These are phyloP conservation scores for Coniochaeta prunicola DNA, from an alignment of 2,329 filamentous ascomycete species.

Conservation along the genomic window DNA sequence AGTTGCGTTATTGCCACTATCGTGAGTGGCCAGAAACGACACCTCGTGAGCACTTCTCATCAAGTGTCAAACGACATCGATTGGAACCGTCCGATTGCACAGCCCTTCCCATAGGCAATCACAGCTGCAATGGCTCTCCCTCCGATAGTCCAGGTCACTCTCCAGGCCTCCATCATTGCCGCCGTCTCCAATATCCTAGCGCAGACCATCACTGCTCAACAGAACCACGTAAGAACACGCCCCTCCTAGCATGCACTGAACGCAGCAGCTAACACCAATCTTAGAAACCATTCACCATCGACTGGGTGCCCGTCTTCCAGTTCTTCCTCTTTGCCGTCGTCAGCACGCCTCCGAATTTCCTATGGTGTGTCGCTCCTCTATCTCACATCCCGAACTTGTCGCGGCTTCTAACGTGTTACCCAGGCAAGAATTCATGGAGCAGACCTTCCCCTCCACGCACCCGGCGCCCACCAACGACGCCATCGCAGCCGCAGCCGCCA, in stretches of 20 bases:
- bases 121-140: conserved; percentile 29
- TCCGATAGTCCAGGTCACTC: conserved; percentile 50
- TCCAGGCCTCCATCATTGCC: conserved; percentile 60
- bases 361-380: conserved; percentile 51
- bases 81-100: too few species aligned
- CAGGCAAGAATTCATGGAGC: conserved; percentile 71
- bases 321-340: conserved; percentile 70
- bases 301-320: conserved; percentile 63
- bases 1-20: too few species aligned
- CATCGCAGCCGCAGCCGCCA: conserved; percentile 28
- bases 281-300: conserved; percentile 53
- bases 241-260: neutral
- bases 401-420: too few species aligned
- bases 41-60: too few species aligned
- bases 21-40: too few species aligned
- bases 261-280: neutral
- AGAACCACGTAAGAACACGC: conserved; percentile 41
- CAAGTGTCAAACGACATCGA: too few species aligned
- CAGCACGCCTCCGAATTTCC: conserved; percentile 73
- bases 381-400: too few species aligned
- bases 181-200: conserved; percentile 66
- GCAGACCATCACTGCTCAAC: conserved; percentile 60
- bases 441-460: conserved; percentile 61
- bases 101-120: too few species aligned
- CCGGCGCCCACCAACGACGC: conserved; percentile 30